Base-by-base conservation (phyloP, 2,329 filamentous ascomycete species). In the Gliomastix tumulicola region DNA sequence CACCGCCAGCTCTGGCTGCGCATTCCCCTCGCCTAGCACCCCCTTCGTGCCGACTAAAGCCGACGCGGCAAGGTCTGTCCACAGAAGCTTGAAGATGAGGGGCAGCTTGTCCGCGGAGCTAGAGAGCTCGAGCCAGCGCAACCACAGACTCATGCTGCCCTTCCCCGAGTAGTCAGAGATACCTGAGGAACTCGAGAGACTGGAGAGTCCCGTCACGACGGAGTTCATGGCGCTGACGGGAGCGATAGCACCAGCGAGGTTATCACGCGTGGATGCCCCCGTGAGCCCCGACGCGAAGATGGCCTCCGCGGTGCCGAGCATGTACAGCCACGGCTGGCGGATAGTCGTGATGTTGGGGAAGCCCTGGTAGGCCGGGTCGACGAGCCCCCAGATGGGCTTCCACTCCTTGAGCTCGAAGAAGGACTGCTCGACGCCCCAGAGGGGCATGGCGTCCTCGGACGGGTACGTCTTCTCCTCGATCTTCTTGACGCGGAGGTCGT, bases 401-500 rank as follows among this genome's bases (percentile, higher is more conserved):
- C 17, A 28, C 10, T 13, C 17, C 25, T n/a, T 28, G n/a, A 13
- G n/a, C 9, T 28, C 25, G 17, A 16, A 16, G 13, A 16, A 13
- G 25, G 13, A 16, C 9, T 62, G 49, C 19, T 58, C 55, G 8
- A 54, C 32, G 1, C 47, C 58, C 59, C 59, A 62, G 2, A 61
- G 45, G 1, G 59, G 58, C 35, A 46, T 43, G 2, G 54, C 48
- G 0, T 49, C 45, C 4, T 57, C 43, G 19, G 46, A 43, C 2
- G 44, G 10, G 34, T 67, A 68, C 4, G 34, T 35, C 42, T 69
- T 69, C 3, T 57, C 48, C 12, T 37, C 35, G 8, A 70, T 46
- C 9, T 48, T 44, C 3, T 44, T 44, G 3, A 70, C 50, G 3
- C 43, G 43, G 0, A 71, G 46, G 3, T 49, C 49, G 9, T 49